These are phyloP conservation scores for Moesziomyces globuligerus DNA, from an alignment of 1,284 basidiomycete genomes.

Conservation along the genomic window DNA sequence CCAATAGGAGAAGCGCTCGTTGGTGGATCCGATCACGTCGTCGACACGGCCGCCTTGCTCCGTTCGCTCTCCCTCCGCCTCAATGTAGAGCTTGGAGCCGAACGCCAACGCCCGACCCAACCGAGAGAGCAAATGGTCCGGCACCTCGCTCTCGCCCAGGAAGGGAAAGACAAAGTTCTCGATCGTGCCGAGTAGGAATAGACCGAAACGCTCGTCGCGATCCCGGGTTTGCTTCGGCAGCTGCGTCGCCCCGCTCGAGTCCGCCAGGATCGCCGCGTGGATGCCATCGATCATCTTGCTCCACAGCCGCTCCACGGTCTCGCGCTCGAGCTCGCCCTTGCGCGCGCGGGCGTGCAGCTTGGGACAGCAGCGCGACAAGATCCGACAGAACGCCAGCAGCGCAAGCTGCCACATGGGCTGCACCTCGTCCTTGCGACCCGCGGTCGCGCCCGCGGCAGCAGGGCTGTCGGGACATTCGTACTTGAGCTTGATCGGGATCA, in stretches of 20 bases:
- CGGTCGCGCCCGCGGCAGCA: constrained; percentile 65
- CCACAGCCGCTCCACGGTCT: constrained; percentile 82
- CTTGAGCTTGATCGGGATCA: constrained; percentile 88
- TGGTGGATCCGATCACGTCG: constrained; percentile 70
- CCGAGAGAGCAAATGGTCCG: constrained; percentile 77
- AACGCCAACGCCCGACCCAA: constrained; percentile 79
- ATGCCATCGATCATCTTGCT: constrained; percentile 84
- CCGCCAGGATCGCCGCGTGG: constrained; percentile 81
- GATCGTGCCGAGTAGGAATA: constrained; percentile 70
- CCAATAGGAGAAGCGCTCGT: constrained; percentile 92
- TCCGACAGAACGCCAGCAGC: constrained; percentile 43
- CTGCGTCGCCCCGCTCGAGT: constrained; percentile 76
- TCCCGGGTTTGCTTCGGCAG: constrained; percentile 72
- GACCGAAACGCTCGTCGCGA: constrained; percentile 86
- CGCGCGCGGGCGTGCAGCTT: constrained; percentile 17
- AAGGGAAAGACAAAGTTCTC: constrained; percentile 82
- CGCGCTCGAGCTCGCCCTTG: constrained; percentile 71
- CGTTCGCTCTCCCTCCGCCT: constrained; percentile 6
- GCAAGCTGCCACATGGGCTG: constrained; percentile 52
- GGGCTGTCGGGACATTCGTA: constrained; percentile 82
- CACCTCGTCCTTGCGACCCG: constrained; percentile 64
- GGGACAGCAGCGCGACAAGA: constrained; percentile 29
- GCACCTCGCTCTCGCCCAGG: constrained; percentile 76
- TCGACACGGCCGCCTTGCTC: constrained; percentile 43
- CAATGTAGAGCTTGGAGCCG: constrained; percentile 77